These are phyloP conservation scores for Sherardia arvensis DNA, from an alignment of 257 asterid genomes.

Conservation along the genomic window DNA sequence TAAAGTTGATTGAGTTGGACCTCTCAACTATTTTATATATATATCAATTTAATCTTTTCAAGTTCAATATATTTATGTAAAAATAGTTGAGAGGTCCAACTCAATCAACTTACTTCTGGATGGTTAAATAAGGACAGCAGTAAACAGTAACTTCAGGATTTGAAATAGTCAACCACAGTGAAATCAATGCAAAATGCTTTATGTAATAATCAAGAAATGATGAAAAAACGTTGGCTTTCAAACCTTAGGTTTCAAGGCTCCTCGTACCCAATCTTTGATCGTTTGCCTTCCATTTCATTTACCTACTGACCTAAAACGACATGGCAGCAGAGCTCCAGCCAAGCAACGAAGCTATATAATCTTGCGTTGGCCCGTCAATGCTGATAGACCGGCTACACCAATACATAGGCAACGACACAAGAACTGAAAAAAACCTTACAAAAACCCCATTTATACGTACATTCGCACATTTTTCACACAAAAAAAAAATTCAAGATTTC, in stretches of 20 bases:
- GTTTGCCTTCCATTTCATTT: conserved; percentile 21
- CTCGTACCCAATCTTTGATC: neutral
- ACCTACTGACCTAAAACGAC: conserved; percentile 74
- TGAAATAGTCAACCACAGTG: neutral
- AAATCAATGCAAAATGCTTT: conserved; percentile 9
- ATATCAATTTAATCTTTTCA: too few species aligned
- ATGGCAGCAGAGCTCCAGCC: conserved; percentile 21
- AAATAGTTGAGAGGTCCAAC: neutral
- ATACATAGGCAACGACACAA: conserved; percentile 23
- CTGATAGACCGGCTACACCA: conserved; percentile 29
- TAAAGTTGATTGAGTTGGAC: too few species aligned
- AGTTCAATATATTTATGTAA: too few species aligned
- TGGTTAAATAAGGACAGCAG: neutral
- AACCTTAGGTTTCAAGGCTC: conserved; percentile 29
- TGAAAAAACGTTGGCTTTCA: conserved; percentile 9
- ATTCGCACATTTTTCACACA: neutral
- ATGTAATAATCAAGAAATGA: conserved; percentile 25
- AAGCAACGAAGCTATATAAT: conserved; percentile 27
- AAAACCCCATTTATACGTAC: neutral
- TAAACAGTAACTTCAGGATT: conserved; percentile 1
- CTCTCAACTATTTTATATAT: too few species aligned
- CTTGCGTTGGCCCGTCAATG: conserved; percentile 33
- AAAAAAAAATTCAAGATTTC: neutral
- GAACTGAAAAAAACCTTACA: conserved; percentile 12
- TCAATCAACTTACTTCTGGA: neutral